These are phyloP conservation scores for Cruciata laevipes DNA, from an alignment of 257 asterid species.

Conservation along the genomic window DNA sequence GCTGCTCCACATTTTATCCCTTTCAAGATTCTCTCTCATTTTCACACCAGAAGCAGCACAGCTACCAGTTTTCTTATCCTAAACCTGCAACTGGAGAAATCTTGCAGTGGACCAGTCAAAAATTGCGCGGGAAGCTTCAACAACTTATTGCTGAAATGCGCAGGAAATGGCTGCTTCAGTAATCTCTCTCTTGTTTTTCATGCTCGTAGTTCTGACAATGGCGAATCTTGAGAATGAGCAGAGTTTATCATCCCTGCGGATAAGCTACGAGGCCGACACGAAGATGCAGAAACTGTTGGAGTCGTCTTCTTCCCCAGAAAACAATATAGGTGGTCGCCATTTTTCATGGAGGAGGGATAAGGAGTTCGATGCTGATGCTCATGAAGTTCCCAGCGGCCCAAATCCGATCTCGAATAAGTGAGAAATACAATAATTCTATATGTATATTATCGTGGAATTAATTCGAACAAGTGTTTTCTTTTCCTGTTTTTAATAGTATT, in stretches of 20 bases:
- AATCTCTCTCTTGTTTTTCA: conserved; percentile 12
- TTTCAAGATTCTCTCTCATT: conserved; percentile 16
- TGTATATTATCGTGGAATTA: neutral
- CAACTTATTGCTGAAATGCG: neutral
- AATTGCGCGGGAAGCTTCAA: neutral
- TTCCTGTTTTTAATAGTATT: neutral
- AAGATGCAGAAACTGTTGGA: conserved; percentile 1
- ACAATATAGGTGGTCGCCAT: conserved; percentile 10
- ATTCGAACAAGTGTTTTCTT: neutral
- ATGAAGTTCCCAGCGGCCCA: conserved; percentile 79
- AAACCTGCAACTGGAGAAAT: neutral
- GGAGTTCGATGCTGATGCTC: conserved; percentile 36
- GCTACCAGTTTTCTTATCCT: conserved; percentile 4
- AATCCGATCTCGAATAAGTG: conserved; percentile 61
- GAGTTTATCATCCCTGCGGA: neutral
- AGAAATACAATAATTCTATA: neutral
- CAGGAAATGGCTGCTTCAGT: conserved; percentile 19
- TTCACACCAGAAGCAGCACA: neutral
- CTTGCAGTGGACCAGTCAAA: neutral
- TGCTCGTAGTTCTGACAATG: conserved; percentile 11
- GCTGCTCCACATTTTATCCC: conserved; percentile 16
- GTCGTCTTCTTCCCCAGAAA: neutral
- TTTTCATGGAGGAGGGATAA: conserved; percentile 26
- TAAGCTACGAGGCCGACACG: neutral
- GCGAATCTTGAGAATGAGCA: conserved; percentile 6